phyloP scores from a whole-genome alignment of 441 rosid genomes.

The Biscutella laevigata region DNA sequence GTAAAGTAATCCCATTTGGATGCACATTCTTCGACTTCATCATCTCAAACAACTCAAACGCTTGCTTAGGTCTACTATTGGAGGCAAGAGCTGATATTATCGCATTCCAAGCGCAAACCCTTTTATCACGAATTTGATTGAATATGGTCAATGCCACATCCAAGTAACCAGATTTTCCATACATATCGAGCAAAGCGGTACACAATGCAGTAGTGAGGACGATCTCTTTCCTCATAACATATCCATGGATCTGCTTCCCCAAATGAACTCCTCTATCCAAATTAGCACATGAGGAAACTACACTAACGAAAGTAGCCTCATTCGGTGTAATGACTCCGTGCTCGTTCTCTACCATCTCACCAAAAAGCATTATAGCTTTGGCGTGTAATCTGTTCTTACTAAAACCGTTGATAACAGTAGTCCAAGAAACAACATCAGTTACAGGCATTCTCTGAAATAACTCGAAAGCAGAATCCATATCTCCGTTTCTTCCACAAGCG shows the following conservation, averaged over 20 bases:
- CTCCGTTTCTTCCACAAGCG: conserved; percentile 49
- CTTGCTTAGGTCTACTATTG: conserved; percentile 39
- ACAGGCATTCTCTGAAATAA: conserved; percentile 37
- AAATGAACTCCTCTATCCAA: conserved; percentile 30
- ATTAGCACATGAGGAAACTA: conserved; percentile 51
- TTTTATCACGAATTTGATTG: conserved; percentile 21
- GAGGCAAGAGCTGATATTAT: conserved; percentile 45
- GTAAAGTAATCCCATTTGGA: conserved; percentile 53
- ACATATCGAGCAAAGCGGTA: conserved; percentile 54
- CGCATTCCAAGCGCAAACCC: conserved; percentile 60
- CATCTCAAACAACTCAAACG: conserved; percentile 46
- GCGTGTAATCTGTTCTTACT: conserved; percentile 29
- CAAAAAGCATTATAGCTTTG: conserved; percentile 36
- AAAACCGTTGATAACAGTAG: conserved; percentile 56
- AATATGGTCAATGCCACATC: conserved; percentile 31
- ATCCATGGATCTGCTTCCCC: conserved; percentile 64
- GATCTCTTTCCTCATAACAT: conserved; percentile 28
- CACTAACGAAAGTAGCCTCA: conserved; percentile 53
- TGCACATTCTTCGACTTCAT: conserved; percentile 30
- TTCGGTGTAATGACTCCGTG: conserved; percentile 32
- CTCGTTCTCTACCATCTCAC: conserved; percentile 34
- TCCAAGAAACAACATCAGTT: conserved; percentile 64
- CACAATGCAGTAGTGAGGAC: conserved; percentile 26
- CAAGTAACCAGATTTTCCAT: conserved; percentile 47
- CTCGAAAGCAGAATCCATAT: conserved; percentile 37